phyloP scores from a whole-genome alignment of 2,329 filamentous ascomycete genomes.

The Elsinoe batatas region DNA sequence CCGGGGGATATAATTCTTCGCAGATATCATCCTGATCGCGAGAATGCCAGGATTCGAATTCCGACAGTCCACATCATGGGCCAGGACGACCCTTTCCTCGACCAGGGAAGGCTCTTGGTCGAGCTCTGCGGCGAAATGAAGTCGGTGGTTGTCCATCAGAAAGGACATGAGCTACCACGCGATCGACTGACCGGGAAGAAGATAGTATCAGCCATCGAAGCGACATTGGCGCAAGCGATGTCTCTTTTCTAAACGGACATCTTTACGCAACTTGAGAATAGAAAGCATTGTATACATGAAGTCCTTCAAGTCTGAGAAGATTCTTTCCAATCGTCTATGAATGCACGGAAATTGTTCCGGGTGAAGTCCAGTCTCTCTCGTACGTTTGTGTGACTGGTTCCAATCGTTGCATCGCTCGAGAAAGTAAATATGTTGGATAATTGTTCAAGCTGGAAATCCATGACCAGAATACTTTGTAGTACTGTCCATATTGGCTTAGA shows the following conservation, averaged over 20 bases:
- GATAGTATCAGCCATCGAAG: not conserved
- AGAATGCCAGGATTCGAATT: not conserved
- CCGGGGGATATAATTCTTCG: not conserved
- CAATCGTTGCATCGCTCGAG: too few relatives aligned
- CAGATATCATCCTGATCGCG: not conserved
- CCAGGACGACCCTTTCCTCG: not conserved
- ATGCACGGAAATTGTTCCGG: too few relatives aligned
- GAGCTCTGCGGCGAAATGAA: not conserved
- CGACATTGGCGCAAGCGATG: not conserved
- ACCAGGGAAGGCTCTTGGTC: not conserved
- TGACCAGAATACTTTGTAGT: too few relatives aligned
- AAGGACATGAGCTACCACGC: not conserved
- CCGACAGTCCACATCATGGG: not conserved
- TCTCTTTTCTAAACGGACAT: not conserved
- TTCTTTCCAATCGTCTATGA: too few relatives aligned
- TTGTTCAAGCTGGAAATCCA: too few relatives aligned
- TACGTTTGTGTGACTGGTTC: too few relatives aligned
- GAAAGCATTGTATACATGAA: too few relatives aligned
- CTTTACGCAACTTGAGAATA: too few relatives aligned
- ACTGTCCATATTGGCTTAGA: too few relatives aligned
- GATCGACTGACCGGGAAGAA: not conserved
- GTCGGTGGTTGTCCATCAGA: not conserved
- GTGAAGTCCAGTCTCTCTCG: too few relatives aligned
- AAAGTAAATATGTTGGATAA: too few relatives aligned
- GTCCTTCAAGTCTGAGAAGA: too few relatives aligned